Evolutionary conservation across 2,329 filamentous ascomycete genomes (phyloP).

Genomic region (Calonectria hawksworthii): DNA sequence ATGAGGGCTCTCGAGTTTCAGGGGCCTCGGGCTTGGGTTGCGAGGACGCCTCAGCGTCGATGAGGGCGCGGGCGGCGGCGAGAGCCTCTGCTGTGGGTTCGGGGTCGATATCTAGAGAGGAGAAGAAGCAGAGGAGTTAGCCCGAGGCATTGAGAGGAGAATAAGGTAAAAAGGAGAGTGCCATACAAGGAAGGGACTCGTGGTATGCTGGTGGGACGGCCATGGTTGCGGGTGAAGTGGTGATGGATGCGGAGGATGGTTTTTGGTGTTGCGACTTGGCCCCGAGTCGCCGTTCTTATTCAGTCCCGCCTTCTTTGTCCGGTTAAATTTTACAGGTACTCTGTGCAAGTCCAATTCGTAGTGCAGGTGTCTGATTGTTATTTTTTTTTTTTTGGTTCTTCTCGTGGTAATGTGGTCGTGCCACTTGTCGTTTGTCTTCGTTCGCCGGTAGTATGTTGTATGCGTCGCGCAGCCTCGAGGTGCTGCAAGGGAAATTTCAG

Average conservation of each 20-base stretch:
- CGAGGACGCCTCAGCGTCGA: conserved; percentile 73
- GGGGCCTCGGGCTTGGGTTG: conserved; percentile 65
- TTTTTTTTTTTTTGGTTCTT: neutral
- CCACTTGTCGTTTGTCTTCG: neutral
- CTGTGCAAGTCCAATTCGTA: neutral
- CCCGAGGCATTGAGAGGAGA: neutral
- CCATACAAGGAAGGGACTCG: conserved; percentile 85
- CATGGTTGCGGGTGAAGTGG: conserved; percentile 40
- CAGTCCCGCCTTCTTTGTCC: neutral
- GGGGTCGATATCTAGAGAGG: conserved; percentile 80
- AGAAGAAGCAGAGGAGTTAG: conserved; percentile 33
- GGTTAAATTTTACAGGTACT: neutral
- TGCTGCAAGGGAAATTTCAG: conserved; percentile 13
- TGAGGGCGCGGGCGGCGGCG: conserved; percentile 76
- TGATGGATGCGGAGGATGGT: neutral
- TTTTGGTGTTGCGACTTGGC: neutral
- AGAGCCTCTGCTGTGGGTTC: conserved; percentile 76
- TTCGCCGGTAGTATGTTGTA: neutral
- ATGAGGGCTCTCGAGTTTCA: conserved; percentile 63
- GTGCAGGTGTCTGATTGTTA: neutral
- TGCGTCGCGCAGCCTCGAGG: conserved; percentile 1
- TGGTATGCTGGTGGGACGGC: conserved; percentile 64
- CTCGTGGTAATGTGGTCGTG: neutral
- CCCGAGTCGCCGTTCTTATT: neutral
- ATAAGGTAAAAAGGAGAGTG: conserved; percentile 20